Percentiles rank a stretch among this genome's conserved stretches.
Evolutionary conservation across 2,329 filamentous ascomycete species (phyloP).

Genomic region (Thermothelomyces thermophilus): DNA sequence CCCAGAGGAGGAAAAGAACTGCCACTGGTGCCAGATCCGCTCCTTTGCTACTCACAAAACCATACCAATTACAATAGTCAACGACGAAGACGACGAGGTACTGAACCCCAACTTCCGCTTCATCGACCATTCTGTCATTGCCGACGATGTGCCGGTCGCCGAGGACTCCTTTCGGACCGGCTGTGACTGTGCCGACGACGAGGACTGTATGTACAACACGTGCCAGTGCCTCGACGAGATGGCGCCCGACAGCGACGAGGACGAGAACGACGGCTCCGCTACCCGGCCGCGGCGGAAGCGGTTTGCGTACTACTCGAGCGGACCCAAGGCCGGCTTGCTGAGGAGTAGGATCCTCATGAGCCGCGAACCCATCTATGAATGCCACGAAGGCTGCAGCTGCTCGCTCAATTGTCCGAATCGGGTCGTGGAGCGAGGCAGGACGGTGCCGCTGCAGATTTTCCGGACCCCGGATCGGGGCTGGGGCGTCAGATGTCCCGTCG

Average conservation of each 20-base stretch:
- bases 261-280: constrained; percentile 43
- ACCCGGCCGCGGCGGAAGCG: constrained; percentile 32
- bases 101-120: constrained; percentile 62
- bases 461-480: constrained; percentile 66
- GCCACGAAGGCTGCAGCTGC: constrained; percentile 65
- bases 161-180: constrained; percentile 59
- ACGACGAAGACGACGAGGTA: constrained; percentile 48
- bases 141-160: constrained; percentile 52
- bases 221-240: constrained; percentile 61
- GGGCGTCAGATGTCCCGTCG: constrained; percentile 61
- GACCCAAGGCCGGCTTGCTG: constrained; percentile 46
- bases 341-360: constrained; percentile 46
- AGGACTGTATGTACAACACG: constrained; percentile 58
- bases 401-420: constrained; percentile 61
- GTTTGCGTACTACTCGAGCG: constrained; percentile 60
- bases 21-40: constrained; percentile 57
- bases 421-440: constrained; percentile 67
- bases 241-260: constrained; percentile 50
- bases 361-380: constrained; percentile 68
- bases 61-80: constrained; percentile 57
- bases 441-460: constrained; percentile 69
- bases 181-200: constrained; percentile 57
- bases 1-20: constrained; percentile 34
- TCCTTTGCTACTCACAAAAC: constrained; percentile 42
- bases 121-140: constrained; percentile 55